Conservation (phyloP, 225 moss, liverwort and hornwort genomes). For the Bryoerythrophyllum caledonicum region DNA sequence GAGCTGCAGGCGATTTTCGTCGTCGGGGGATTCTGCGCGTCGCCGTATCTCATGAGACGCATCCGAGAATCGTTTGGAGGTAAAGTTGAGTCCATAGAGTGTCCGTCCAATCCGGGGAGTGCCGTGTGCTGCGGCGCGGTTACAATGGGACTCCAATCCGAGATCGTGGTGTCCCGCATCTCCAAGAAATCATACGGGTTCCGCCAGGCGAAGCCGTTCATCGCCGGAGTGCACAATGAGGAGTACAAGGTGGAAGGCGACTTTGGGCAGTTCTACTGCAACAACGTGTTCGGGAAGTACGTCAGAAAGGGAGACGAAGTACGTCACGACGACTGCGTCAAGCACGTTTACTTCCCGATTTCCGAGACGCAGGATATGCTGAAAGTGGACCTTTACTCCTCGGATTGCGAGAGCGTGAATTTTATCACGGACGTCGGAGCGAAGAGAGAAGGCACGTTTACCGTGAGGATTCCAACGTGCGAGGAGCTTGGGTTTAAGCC, state of each 20-base stretch:
- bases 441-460: not conserved
- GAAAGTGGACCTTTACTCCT: accelerated
- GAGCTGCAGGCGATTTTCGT: constrained; percentile 24
- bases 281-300: accelerated
- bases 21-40: constrained; percentile 42
- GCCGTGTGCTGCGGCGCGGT: constrained; percentile 27
- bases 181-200: constrained; percentile 7
- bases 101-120: constrained; percentile 25
- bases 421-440: not conserved
- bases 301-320: constrained; percentile 20
- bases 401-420: not conserved
- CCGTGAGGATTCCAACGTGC: not conserved
- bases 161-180: constrained; percentile 14
- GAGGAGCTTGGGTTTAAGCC: not conserved
- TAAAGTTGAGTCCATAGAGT: not conserved
- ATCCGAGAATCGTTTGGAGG: not conserved
- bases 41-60: constrained; percentile 36
- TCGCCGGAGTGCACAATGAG: not conserved
- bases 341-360: accelerated
- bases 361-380: accelerated
- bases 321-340: not conserved
- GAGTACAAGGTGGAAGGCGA: not conserved
- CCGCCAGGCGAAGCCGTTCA: accelerated
- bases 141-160: constrained; percentile 27
- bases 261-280: accelerated